A percentile compares a stretch with the other conserved stretches of the same genome.
Evolutionary conservation across 768 basidiomycete genomes (phyloP).

Genomic region (Punctularia strigosozonata): DNA sequence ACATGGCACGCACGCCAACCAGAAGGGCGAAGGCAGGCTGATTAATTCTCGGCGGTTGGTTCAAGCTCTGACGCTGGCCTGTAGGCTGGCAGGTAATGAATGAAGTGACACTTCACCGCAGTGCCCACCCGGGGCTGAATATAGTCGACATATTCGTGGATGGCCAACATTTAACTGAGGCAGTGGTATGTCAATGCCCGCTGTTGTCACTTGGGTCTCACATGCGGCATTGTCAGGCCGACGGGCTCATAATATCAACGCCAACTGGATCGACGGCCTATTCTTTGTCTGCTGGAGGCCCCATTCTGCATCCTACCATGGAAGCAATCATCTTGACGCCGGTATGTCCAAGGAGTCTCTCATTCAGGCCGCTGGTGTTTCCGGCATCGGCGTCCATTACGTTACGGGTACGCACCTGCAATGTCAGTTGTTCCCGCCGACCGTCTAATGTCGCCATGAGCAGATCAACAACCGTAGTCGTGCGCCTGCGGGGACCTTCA

Average conservation of each 20-base stretch:
- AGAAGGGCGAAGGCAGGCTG: background rate
- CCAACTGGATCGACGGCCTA: constrained; percentile 97
- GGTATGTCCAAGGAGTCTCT: constrained; percentile 89
- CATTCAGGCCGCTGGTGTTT: constrained; percentile 86
- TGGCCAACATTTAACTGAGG: constrained; percentile 90
- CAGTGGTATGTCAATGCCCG: constrained; percentile 53
- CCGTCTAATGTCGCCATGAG: constrained; percentile 1
- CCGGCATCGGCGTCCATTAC: constrained; percentile 31
- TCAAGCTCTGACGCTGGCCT: constrained; percentile 4
- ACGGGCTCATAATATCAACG: constrained; percentile 88
- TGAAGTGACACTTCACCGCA: constrained; percentile 87
- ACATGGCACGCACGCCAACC: background rate
- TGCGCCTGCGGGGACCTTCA: constrained; percentile 80
- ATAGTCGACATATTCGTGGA: constrained; percentile 92
- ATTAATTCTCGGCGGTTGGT: constrained; percentile 4
- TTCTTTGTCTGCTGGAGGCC: constrained; percentile 89
- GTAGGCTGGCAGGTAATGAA: constrained; percentile 96
- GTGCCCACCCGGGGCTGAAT: constrained; percentile 83
- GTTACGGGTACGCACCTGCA: background rate
- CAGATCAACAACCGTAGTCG: constrained; percentile 82
- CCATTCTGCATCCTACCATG: constrained; percentile 88
- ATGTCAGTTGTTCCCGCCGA: background rate
- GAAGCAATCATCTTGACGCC: constrained; percentile 87
- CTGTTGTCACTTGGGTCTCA: constrained; percentile 5
- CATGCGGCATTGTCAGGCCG: constrained; percentile 43